Percentiles rank a stretch among this genome's conserved stretches.
Evolutionary conservation across 2,329 filamentous ascomycete genomes (phyloP).

Genomic region (Aureobasidium subglaciale): DNA sequence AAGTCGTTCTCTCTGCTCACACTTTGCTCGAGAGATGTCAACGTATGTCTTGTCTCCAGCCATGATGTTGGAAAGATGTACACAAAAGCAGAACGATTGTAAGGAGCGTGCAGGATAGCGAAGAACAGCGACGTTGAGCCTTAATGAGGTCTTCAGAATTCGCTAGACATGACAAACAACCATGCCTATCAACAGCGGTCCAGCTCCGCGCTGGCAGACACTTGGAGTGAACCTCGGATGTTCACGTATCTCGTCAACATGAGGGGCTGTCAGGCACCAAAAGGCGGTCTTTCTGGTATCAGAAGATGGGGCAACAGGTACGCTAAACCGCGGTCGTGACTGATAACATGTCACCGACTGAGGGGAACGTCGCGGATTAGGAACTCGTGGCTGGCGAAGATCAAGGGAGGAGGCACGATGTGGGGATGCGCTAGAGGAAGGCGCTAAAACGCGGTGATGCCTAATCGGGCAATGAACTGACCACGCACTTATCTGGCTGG

Average conservation of each 20-base stretch:
- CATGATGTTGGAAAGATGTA: not conserved
- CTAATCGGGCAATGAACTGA: not conserved
- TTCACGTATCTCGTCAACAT: not conserved
- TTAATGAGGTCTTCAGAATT: not conserved
- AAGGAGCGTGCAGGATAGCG: not conserved
- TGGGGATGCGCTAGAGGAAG: too few species aligned
- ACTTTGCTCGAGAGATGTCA: slow-evolving; percentile 16
- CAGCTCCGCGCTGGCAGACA: not conserved
- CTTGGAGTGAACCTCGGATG: not conserved
- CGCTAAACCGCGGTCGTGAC: not conserved
- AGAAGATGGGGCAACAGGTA: not conserved
- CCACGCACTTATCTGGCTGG: not conserved
- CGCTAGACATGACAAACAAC: not conserved
- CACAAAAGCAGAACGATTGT: not conserved
- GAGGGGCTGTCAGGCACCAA: not conserved
- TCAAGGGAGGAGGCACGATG: not conserved
- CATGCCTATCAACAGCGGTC: not conserved
- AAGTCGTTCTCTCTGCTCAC: slow-evolving; percentile 16
- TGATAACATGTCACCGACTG: not conserved
- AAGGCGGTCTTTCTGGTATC: not conserved
- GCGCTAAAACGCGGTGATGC: not conserved
- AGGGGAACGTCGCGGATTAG: too few species aligned
- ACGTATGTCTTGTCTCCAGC: slow-evolving; percentile 11
- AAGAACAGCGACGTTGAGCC: not conserved
- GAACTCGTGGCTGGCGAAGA: not conserved